Conservation (phyloP, 2,329 filamentous ascomycete species). For the Acrodontium crateriforme region DNA sequence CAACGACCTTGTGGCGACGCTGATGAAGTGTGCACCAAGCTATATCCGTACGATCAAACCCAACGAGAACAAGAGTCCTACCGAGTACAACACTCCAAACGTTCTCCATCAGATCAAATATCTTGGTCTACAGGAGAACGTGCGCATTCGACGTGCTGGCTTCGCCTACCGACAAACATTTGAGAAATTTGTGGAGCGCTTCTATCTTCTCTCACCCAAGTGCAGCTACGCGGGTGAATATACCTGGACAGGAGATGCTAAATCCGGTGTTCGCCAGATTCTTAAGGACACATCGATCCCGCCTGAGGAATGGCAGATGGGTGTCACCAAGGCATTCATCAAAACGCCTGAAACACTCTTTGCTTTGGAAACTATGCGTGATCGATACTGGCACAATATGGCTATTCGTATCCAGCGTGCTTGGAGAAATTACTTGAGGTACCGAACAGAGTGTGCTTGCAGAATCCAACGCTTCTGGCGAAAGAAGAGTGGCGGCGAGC, state of each 20-base stretch:
- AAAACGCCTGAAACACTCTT: conserved; percentile 96
- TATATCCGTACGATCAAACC: conserved; percentile 99
- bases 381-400: conserved; percentile 99
- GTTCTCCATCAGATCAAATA: conserved; percentile 99
- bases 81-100: conserved; percentile 81
- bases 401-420: conserved; percentile 92
- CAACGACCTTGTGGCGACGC: conserved; percentile 82
- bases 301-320: conserved; percentile 90
- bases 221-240: conserved; percentile 96
- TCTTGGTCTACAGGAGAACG: conserved; percentile 97
- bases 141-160: conserved; percentile 86
- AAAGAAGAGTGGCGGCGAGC: conserved; percentile 78
- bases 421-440: conserved; percentile 91
- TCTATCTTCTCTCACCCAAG: conserved; percentile 86
- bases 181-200: conserved; percentile 95
- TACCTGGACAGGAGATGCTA: conserved; percentile 81
- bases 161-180: conserved; percentile 96
- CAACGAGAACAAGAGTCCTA: conserved; percentile 94
- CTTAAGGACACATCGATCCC: conserved; percentile 94
- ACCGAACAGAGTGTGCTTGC: conserved; percentile 81
- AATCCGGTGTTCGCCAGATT: conserved; percentile 81
- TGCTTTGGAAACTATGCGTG: conserved; percentile 92
- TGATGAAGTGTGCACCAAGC: conserved; percentile 95
- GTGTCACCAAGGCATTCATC: conserved; percentile 93
- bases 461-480: conserved; percentile 93